These are phyloP conservation scores for Toxoplasma gondii DNA, from an alignment of 169 alveolate species.

Conservation along the genomic window DNA sequence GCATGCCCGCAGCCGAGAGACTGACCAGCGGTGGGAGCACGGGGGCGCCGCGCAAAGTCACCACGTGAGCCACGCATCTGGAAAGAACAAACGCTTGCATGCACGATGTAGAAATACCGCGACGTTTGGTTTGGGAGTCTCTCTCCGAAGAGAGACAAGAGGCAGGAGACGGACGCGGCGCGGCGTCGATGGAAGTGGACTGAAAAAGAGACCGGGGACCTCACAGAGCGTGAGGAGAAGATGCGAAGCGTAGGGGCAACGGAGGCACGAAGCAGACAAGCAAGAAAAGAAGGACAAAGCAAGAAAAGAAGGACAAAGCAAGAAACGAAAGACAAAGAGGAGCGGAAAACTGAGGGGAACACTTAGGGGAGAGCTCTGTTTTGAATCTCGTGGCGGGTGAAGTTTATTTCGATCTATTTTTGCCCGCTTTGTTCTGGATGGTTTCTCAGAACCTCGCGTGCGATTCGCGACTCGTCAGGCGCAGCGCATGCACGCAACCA, in stretches of 20 bases:
- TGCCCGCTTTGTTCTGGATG: background rate
- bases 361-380: background rate
- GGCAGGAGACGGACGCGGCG: too few relatives aligned
- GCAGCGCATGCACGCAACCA: background rate
- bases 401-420: background rate
- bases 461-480: constrained; percentile 4
- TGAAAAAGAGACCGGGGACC: too few relatives aligned
- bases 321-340: background rate
- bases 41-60: background rate
- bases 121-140: background rate
- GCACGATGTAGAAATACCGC: background rate
- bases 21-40: background rate
- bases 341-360: background rate
- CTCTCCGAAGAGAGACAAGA: too few relatives aligned
- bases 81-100: background rate
- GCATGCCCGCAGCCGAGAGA: background rate
- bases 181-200: too few relatives aligned
- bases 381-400: background rate
- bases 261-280: too few relatives aligned
- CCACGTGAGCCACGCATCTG: background rate
- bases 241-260: too few relatives aligned
- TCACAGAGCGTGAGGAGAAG: too few relatives aligned
- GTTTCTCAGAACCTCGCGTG: constrained; percentile 25
- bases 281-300: background rate
- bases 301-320: too few relatives aligned